Conservation (phyloP, 106 monocot species). For the Agapanthus africanus region DNA sequence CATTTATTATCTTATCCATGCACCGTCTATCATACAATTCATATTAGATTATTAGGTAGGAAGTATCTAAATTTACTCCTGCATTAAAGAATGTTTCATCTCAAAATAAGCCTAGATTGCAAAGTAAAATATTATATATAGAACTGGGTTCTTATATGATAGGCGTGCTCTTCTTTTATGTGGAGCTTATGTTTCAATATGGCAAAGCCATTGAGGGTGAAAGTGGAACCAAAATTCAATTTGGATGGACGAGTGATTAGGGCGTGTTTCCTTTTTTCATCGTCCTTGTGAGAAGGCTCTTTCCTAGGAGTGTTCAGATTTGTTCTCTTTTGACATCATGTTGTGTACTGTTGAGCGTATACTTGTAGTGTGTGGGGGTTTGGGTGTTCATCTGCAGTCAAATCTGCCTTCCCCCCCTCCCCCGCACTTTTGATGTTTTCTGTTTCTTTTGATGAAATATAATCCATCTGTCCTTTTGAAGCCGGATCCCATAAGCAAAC, state of each 20-base stretch:
- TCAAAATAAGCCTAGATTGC: neutral
- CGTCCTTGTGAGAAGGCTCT: neutral
- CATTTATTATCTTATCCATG: neutral
- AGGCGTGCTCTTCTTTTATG: no score
- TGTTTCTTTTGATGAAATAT: neutral
- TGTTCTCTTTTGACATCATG: neutral
- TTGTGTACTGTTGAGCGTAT: no score
- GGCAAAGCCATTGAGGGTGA: neutral
- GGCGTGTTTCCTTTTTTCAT: neutral
- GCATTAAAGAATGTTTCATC: neutral
- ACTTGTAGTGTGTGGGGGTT: neutral
- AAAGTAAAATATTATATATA: neutral
- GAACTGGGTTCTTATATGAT: neutral
- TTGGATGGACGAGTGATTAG: neutral
- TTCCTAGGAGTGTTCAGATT: neutral
- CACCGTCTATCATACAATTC: neutral
- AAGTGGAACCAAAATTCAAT: neutral
- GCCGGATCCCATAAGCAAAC: conserved; percentile 70
- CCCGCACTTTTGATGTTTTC: neutral
- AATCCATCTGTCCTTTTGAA: conserved; percentile 23
- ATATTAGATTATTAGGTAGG: neutral
- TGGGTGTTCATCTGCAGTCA: neutral
- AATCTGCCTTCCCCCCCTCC: neutral
- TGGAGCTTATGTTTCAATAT: neutral
- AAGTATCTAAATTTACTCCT: neutral